Evolutionary conservation across 352 stramenopile species (phyloP).

Genomic region (Globisporangium emineosum): DNA sequence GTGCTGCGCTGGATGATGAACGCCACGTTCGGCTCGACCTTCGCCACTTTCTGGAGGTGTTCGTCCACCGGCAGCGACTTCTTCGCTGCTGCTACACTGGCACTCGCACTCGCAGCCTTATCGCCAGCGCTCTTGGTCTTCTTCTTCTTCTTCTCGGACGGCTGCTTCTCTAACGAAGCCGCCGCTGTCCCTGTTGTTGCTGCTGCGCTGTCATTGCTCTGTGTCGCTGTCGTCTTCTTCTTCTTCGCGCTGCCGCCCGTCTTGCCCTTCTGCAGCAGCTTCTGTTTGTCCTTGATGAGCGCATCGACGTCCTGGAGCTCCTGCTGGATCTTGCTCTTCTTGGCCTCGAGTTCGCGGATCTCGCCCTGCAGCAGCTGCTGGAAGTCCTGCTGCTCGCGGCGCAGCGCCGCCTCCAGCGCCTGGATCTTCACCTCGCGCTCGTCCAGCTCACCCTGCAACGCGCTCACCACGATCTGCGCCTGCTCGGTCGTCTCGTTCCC

Average conservation of each 20-base stretch:
- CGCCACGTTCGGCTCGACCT: constrained; percentile 69
- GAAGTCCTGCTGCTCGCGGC: constrained; percentile 74
- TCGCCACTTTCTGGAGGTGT: constrained; percentile 58
- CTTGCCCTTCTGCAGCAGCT: constrained; percentile 49
- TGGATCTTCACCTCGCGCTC: constrained; percentile 81
- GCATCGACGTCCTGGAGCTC: constrained; percentile 20
- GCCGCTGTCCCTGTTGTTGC: constrained; percentile 4
- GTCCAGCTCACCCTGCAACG: constrained; percentile 76
- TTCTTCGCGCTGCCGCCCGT: constrained; percentile 30
- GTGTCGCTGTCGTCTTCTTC: constrained; percentile 39
- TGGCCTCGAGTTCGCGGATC: constrained; percentile 61
- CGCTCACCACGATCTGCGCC: constrained; percentile 80
- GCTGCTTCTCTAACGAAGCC: constrained; percentile 33
- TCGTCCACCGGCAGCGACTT: constrained; percentile 62
- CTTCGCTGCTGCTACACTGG: background rate
- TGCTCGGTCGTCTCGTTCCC: constrained; percentile 84
- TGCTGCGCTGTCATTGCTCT: constrained; percentile 14
- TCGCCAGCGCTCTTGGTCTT: constrained; percentile 11
- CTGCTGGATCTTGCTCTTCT: constrained; percentile 29
- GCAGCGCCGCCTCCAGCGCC: constrained; percentile 68
- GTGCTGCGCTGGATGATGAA: constrained; percentile 89
- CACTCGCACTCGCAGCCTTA: background rate
- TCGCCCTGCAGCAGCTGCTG: constrained; percentile 54
- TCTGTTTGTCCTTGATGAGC: constrained; percentile 66
- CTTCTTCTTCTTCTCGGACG: constrained; percentile 26